Base-by-base conservation (phyloP, 2,329 filamentous ascomycete species). In the Aspergillus clavatus region DNA sequence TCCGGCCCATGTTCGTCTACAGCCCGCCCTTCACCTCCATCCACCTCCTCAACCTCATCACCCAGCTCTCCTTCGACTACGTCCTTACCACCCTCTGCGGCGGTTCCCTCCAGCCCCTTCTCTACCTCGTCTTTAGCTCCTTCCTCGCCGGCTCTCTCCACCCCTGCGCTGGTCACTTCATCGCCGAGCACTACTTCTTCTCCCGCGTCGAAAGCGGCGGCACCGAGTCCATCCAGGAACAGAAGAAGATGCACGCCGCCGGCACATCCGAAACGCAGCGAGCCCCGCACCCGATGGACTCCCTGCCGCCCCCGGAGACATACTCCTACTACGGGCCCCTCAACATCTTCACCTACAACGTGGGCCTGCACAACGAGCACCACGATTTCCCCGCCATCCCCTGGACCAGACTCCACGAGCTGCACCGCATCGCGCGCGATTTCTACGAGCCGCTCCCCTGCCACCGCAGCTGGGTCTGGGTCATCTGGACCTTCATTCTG, bases 321-420 rank as follows among this genome's bases (percentile, higher is more conserved):
- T 98, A 89, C 73, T 91, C 86, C 38, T 98, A 98, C 78, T 98
- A 98, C 66, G 93, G 93, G 0, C 81, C 86, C 0, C 79, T 97
- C 54, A 98, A 98, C 72, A 71, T 89, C 59, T 72, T 98, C 40
- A 95, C 90, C 1, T 98, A 97, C 77, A 98, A 98, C 59, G 93
- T 98, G 37, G 93, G 93, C 42, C 74, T 96, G 61, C 93, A 98
- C 75, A 98, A 98, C 66, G 93, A 98, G 75, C 93, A 98, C 71
- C 93, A 98, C 68, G 93, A 98, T 69, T 98, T 98, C 72, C 93
- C 93, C 8, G 93, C 93, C 38, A 81, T 98, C 38, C 91, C 93
- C 0, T 98, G 93, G 93, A 96, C 89, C 7, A 78, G 86, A 24
- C 78, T 98, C 29, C 86, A 84, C 43, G 77, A 77, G 62, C 75